Percentiles rank a stretch among this genome's conserved stretches.
Evolutionary conservation across 257 asterid species (phyloP).

Genomic region (Solanum sparsipilum): DNA sequence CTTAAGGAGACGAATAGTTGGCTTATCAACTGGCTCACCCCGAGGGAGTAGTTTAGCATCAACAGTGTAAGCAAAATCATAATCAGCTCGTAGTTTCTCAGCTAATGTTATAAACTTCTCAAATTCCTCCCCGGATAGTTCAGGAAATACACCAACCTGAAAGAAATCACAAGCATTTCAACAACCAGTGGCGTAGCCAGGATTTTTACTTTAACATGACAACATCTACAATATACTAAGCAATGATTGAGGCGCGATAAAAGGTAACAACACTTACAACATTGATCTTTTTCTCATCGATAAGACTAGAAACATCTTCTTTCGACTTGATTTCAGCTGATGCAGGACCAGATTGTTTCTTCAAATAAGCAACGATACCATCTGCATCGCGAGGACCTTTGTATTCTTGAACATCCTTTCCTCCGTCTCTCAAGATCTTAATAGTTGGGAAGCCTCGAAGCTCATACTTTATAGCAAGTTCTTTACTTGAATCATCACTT

Average conservation of each 20-base stretch:
- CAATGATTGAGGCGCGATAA: background rate
- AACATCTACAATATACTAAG: background rate
- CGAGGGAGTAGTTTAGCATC: slow-evolving; percentile 62
- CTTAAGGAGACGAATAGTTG: slow-evolving; percentile 68
- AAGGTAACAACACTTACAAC: slow-evolving; percentile 29
- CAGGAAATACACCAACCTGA: slow-evolving; percentile 72
- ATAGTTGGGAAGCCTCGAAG: slow-evolving; percentile 75
- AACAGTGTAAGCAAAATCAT: slow-evolving; percentile 55
- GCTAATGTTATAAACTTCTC: slow-evolving; percentile 48
- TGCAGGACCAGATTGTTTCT: slow-evolving; percentile 81
- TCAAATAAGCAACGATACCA: slow-evolving; percentile 59
- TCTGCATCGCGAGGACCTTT: slow-evolving; percentile 86
- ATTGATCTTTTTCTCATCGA: slow-evolving; percentile 44
- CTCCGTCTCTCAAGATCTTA: slow-evolving; percentile 73
- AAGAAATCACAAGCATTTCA: background rate
- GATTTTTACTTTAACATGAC: background rate
- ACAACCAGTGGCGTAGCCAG: background rate
- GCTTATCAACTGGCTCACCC: slow-evolving; percentile 57
- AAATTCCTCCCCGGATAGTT: slow-evolving; percentile 56
- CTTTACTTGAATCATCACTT: slow-evolving; percentile 43
- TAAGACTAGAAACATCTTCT: slow-evolving; percentile 37
- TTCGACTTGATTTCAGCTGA: slow-evolving; percentile 56
- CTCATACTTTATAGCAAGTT: slow-evolving; percentile 39
- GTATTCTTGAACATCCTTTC: slow-evolving; percentile 46
- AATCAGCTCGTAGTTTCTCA: slow-evolving; percentile 68